Evolutionary conservation across 2,329 filamentous ascomycete species (phyloP).

Genomic region (Ilyonectria mors-panacis): DNA sequence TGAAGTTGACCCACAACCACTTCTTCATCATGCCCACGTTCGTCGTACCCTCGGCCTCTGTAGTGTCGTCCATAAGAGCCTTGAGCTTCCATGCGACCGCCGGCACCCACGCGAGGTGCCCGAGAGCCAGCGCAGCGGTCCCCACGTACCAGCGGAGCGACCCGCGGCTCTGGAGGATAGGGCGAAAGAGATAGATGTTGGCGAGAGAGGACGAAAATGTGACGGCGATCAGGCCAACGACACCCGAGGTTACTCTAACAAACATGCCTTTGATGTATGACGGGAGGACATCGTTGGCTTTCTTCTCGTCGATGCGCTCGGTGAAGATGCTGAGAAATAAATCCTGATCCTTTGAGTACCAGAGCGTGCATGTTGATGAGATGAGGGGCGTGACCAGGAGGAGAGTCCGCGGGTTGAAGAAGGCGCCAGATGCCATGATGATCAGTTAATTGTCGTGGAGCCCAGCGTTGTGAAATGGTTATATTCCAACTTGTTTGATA

Average conservation of each 20-base stretch:
- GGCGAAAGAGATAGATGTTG: slow-evolving; percentile 44
- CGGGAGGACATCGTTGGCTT: slow-evolving; percentile 57
- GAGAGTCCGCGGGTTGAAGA: slow-evolving; percentile 55
- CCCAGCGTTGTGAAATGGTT: background rate
- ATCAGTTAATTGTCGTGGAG: background rate
- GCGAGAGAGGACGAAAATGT: slow-evolving; percentile 52
- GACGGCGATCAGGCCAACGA: slow-evolving; percentile 52
- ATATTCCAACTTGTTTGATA: background rate
- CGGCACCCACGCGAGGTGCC: slow-evolving; percentile 54
- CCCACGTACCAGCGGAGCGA: slow-evolving; percentile 53
- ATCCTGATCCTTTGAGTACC: slow-evolving; percentile 62
- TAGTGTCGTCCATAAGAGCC: slow-evolving; percentile 47
- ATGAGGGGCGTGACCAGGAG: slow-evolving; percentile 62
- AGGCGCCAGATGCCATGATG: slow-evolving; percentile 55
- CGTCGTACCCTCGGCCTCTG: slow-evolving; percentile 38
- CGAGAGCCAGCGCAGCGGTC: slow-evolving; percentile 49
- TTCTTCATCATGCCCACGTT: slow-evolving; percentile 50
- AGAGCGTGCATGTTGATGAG: slow-evolving; percentile 62
- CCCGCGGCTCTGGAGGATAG: slow-evolving; percentile 43
- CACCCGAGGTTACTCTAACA: slow-evolving; percentile 50
- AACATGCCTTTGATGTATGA: slow-evolving; percentile 61
- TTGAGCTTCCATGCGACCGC: slow-evolving; percentile 52
- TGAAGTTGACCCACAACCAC: slow-evolving; percentile 52
- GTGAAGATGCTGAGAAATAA: slow-evolving; percentile 59
- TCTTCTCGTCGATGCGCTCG: slow-evolving; percentile 42